Evolutionary conservation across 1,139 yeast genomes (phyloP).

Genomic region (Kodamaea arcana): DNA sequence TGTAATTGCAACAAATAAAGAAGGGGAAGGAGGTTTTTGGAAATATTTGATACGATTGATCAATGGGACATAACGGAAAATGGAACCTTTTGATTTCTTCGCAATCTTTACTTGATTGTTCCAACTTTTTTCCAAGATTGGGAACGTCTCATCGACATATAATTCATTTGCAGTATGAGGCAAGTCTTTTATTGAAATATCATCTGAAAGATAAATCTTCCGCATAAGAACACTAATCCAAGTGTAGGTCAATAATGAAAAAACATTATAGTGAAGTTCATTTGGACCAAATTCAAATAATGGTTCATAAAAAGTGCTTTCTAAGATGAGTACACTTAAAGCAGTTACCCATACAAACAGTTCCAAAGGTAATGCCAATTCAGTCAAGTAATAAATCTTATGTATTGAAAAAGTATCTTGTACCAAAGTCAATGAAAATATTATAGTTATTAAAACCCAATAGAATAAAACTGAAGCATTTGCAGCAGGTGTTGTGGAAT

Average conservation of each 20-base stretch:
- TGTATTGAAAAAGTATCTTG: conserved; percentile 18
- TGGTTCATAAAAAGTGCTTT: conserved; percentile 15
- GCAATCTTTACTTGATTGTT: conserved; percentile 1
- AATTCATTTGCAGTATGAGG: conserved; percentile 11
- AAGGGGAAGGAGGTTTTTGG: conserved; percentile 10
- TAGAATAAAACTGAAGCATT: conserved; percentile 11
- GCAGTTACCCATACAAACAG: conserved; percentile 3
- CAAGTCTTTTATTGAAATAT: conserved; percentile 20
- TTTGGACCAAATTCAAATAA: conserved; percentile 12
- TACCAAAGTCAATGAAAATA: conserved; percentile 8
- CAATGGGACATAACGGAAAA: conserved; percentile 5
- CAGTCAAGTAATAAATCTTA: conserved; percentile 9
- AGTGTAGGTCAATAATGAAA: conserved; percentile 20
- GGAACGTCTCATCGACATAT: conserved; percentile 8
- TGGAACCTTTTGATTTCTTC: background rate
- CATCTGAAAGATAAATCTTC: conserved; percentile 18
- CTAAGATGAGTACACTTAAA: conserved; percentile 9
- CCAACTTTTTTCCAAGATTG: conserved; percentile 9
- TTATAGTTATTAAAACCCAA: conserved; percentile 6
- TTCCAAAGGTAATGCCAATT: background rate
- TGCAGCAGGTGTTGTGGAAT: conserved; percentile 6
- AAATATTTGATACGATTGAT: conserved; percentile 6
- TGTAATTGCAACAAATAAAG: conserved; percentile 15
- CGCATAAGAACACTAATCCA: conserved; percentile 25
- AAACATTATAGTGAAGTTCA: conserved; percentile 5